Percentiles rank a stretch among this genome's conserved stretches.
These are phyloP conservation scores for Xylona heveae DNA, from an alignment of 495 filamentous ascomycete species.

Conservation along the genomic window DNA sequence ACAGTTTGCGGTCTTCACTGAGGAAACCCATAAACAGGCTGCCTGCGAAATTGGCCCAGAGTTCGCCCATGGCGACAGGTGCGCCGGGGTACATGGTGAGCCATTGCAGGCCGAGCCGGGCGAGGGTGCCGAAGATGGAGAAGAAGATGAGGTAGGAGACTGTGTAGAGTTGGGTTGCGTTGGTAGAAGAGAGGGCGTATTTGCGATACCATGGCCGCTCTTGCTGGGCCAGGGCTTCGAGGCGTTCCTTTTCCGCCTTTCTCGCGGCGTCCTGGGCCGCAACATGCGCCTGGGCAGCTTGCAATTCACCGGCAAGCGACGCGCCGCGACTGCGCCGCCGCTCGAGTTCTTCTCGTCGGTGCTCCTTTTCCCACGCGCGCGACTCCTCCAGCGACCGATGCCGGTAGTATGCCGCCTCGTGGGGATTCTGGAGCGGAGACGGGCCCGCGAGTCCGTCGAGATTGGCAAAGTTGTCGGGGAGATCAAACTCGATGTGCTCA, in stretches of 20 bases:
- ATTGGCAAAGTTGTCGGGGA: constrained; percentile 7
- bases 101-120: constrained; percentile 3
- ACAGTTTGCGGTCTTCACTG: constrained; percentile 55
- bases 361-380: constrained; percentile 11
- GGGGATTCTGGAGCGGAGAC: constrained; percentile 8
- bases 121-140: constrained; percentile 5
- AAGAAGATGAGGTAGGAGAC: constrained; percentile 4
- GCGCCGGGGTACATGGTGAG: constrained; percentile 44
- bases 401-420: constrained; percentile 4
- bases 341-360: no score
- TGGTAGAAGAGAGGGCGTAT: constrained; percentile 1
- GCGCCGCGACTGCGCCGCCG: no score
- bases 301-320: no score
- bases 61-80: constrained; percentile 46
- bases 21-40: constrained; percentile 74
- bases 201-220: background rate
- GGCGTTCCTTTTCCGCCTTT: background rate
- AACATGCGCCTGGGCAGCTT: no score
- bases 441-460: constrained; percentile 7
- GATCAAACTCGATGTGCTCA: constrained; percentile 3
- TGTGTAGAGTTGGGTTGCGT: background rate
- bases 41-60: constrained; percentile 88
- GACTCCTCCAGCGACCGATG: constrained; percentile 13
- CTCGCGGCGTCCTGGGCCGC: no score
- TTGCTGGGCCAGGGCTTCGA: background rate